Conservation (phyloP, 352 stramenopile species). For the Phytophthora fragariaefolia region DNA sequence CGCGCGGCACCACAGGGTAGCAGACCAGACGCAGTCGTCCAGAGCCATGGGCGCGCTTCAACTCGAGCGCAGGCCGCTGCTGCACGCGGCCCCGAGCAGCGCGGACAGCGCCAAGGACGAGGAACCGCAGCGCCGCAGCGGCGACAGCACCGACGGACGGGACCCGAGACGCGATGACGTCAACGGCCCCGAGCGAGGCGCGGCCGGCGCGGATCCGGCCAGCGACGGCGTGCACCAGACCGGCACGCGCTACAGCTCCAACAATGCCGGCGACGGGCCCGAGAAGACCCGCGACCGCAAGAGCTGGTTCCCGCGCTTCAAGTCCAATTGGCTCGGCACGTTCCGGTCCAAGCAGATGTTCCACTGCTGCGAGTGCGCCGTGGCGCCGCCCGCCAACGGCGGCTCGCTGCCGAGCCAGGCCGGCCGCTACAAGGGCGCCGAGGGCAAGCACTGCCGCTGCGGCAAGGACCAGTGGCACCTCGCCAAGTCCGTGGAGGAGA, state of each 20-base stretch:
- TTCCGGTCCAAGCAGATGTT: slow-evolving; percentile 91
- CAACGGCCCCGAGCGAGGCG: neutral
- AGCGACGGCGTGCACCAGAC: slow-evolving; percentile 63
- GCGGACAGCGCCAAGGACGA: neutral
- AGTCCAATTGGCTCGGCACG: slow-evolving; percentile 88
- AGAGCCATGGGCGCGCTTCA: slow-evolving; percentile 36
- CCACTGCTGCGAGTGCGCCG: slow-evolving; percentile 81
- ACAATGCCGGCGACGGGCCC: slow-evolving; percentile 76
- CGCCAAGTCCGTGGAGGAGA: slow-evolving; percentile 81
- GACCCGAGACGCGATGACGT: neutral
- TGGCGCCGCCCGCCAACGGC: slow-evolving; percentile 40
- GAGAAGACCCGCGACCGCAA: slow-evolving; percentile 90
- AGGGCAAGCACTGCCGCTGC: slow-evolving; percentile 84
- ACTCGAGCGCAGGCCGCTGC: slow-evolving; percentile 18
- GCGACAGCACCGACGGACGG: neutral
- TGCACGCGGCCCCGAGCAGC: neutral
- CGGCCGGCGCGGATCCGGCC: slow-evolving; percentile 1
- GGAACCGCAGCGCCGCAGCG: neutral
- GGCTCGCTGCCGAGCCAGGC: slow-evolving; percentile 35
- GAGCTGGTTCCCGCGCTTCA: slow-evolving; percentile 89
- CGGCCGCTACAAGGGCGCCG: slow-evolving; percentile 76
- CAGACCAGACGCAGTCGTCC: slow-evolving; percentile 26
- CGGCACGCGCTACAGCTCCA: slow-evolving; percentile 69
- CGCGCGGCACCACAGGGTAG: slow-evolving; percentile 12
- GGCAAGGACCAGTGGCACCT: slow-evolving; percentile 86